Evolutionary conservation across 1,284 basidiomycete species (phyloP), one percentile per base, ranked within the genome.

Genomic region (Xerocomus minutiporus): DNA sequence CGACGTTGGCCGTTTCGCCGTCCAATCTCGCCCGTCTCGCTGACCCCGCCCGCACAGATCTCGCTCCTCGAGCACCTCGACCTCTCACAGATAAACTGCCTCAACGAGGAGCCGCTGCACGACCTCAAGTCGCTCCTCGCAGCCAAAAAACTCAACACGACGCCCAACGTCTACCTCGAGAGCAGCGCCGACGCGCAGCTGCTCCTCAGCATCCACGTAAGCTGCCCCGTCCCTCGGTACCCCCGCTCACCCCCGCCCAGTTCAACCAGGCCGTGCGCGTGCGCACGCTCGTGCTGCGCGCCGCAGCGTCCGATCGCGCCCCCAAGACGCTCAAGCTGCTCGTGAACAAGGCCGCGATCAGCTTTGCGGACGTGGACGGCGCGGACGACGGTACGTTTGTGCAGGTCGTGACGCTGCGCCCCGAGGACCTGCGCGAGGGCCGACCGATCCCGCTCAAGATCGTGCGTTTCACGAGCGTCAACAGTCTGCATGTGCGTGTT

Each of bases 141-240:
- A 1, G 59, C 65, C 31, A 83, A 77, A 62, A 68, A 70, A 11
- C 74, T 68, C 62, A 80, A 88, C 70, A 75, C 71, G 1, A 60
- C 69, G 17, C 49, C 54, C 23, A 12, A 70, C 68, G 34, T 54
- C 50, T 88, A 82, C 67, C 76, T 93, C 54, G 77, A 86, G 59
- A 90, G 86, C 62, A 90, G 93, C 64, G 83, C 80, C 2, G 91
- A 93, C 64, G 89, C 90, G 63, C 84, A 93, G 63, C 73, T 91
- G 15, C 73, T 92, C 28, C 62, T 92, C 51, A 86, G 76, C 57
- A 77, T 92, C 51, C 76, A 79, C 23, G 88, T 88, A 64, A 62
- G 20, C 20, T 20, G 20, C 20, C 2, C 20, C 20, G 20, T 20
- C 20, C 20, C 20, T 20, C 20, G 20, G 20, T 2, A 20, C 20